phyloP scores from a whole-genome alignment of 495 filamentous ascomycete species.

The Neohortaea acidophila region DNA sequence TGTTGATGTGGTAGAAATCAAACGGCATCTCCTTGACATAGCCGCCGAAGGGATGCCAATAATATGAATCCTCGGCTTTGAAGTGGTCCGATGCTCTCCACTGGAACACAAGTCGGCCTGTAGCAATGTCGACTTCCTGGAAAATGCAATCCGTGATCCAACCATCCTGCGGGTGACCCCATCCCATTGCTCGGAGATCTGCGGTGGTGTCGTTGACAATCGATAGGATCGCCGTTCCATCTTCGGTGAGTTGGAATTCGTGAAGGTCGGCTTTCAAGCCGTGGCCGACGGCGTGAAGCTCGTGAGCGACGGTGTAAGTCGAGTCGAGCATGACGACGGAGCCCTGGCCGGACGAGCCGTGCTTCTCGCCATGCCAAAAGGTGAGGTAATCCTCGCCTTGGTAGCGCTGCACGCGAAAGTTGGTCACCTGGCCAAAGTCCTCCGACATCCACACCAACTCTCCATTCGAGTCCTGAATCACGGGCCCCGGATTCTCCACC shows the following conservation, averaged over 20 bases:
- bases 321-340: slow-evolving; percentile 32
- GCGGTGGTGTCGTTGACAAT: slow-evolving; percentile 16
- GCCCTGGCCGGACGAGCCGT: slow-evolving; percentile 31
- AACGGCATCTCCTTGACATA: slow-evolving; percentile 15
- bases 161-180: slow-evolving; percentile 12
- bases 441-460: slow-evolving; percentile 11
- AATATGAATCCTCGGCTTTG: slow-evolving; percentile 17
- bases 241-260: slow-evolving; percentile 17
- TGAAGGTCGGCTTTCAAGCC: slow-evolving; percentile 13
- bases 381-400: slow-evolving; percentile 23
- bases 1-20: slow-evolving; percentile 26
- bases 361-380: slow-evolving; percentile 36
- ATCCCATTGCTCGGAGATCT: slow-evolving; percentile 10
- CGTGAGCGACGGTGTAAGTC: slow-evolving; percentile 13
- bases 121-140: slow-evolving; percentile 23
- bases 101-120: slow-evolving; percentile 22
- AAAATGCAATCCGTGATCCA: slow-evolving; percentile 21
- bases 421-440: slow-evolving; percentile 2
- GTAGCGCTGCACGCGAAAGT: slow-evolving; percentile 10
- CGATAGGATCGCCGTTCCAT: slow-evolving; percentile 21
- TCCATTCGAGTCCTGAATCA: slow-evolving; percentile 8
- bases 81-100: slow-evolving; percentile 32
- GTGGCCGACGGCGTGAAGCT: slow-evolving; percentile 11
- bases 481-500: slow-evolving; percentile 5
- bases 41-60: slow-evolving; percentile 9